Base-by-base conservation (phyloP, 2,329 filamentous ascomycete species). In the Sclerotinia minor region DNA sequence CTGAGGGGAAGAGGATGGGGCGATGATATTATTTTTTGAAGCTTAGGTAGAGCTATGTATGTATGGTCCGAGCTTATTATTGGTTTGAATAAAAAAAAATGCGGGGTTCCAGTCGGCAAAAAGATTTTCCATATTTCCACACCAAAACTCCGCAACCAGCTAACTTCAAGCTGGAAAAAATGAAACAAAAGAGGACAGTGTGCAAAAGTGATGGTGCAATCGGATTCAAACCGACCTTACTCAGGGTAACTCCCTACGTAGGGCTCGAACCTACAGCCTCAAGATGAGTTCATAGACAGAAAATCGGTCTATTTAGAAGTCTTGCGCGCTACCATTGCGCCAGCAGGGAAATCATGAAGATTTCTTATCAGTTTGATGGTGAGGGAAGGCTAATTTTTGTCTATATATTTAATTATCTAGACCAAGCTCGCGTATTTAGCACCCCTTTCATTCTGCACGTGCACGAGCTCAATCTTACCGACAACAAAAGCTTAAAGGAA, bases 381-480 rank as follows among this genome's bases (percentile, higher is more conserved):
- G 1, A 5, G 0, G 0, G 0, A 0, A 0, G 0, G 0, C 0
- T 3, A 8, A 7, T 47, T 9, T 24, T 0, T 9, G 0, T 19
- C n/a, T 19, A 6, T 24, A 35, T 49, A 24, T 7, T 0, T 2
- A 3, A 15, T 1, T 17, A 1, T n/a, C n/a, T n/a, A n/a, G n/a
- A n/a, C n/a, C n/a, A n/a, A 5, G 1, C 6, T 24, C 6, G 21
- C 5, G 1, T 24, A 24, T 3, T 21, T 15, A 1, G 17, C 7
- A 32, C 21, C 11, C 11, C 5, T 2, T 17, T 38, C 9, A n/a
- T 9, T 15, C 35, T 26, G 35, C 13, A n/a, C 35, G 1, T 1
- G 17, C 3, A 5, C 2, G 1, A 35, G 15, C 21, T 32, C 2
- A 21, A 8, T 29, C 5, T 11, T 9, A 32, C 17, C 26, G 21